These are phyloP conservation scores for Diplodia seriata DNA, from an alignment of 2,329 filamentous ascomycete genomes.

Conservation along the genomic window DNA sequence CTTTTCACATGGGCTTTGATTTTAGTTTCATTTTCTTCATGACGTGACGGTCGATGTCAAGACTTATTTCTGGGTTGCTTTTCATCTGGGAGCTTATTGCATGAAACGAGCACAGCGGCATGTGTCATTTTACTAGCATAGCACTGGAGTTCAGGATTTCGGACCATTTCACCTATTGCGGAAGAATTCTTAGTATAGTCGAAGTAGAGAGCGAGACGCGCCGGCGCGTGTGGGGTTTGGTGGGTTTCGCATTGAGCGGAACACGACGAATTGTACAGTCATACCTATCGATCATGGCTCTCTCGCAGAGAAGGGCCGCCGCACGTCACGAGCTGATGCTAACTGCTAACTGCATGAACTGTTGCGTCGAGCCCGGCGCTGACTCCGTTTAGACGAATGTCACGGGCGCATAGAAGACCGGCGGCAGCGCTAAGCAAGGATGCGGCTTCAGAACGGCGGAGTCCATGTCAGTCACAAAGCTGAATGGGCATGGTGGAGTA, in stretches of 20 bases:
- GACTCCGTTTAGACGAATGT: constrained; percentile 2
- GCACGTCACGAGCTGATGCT: background rate
- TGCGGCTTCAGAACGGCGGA: background rate
- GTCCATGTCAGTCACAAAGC: background rate
- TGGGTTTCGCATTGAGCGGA: constrained; percentile 14
- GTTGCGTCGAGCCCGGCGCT: constrained; percentile 9
- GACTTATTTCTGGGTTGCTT: background rate
- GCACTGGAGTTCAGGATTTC: constrained; percentile 7
- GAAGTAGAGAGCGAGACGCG: background rate
- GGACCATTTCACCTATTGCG: constrained; percentile 1
- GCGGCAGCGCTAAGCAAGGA: background rate
- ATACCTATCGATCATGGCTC: background rate
- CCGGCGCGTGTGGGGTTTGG: background rate
- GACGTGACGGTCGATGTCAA: background rate
- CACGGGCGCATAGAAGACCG: constrained; percentile 10
- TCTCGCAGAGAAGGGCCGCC: background rate
- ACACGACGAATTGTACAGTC: background rate
- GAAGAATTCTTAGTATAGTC: background rate
- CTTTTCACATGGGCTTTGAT: background rate
- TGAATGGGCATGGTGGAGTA: background rate
- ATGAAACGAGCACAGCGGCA: background rate
- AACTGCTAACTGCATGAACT: background rate
- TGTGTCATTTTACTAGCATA: constrained; percentile 3
- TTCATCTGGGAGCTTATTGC: background rate
- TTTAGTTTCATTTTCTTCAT: background rate